Evolutionary conservation across 306 rosid genomes (phyloP).

Genomic region (Cicer chorassanicum): DNA sequence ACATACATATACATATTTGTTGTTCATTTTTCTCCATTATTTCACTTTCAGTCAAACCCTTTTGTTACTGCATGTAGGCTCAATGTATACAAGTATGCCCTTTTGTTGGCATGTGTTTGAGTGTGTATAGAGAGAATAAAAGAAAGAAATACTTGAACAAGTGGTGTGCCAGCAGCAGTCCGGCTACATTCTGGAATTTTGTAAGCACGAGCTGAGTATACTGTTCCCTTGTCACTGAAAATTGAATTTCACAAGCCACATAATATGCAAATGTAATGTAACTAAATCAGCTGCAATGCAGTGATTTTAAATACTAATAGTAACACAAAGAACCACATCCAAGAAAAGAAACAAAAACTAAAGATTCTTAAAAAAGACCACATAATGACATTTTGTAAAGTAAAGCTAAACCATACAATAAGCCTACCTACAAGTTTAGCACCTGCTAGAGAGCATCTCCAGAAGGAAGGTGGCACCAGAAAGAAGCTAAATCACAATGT

Average conservation of each 20-base stretch:
- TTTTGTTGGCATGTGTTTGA: conserved; percentile 7
- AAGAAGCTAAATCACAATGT: not conserved
- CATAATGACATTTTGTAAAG: not conserved
- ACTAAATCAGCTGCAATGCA: conserved; percentile 35
- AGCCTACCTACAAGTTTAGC: not conserved
- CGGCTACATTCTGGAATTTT: conserved; percentile 93
- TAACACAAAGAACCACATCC: conserved; percentile 24
- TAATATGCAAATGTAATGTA: conserved; percentile 16
- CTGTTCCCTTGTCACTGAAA: conserved; percentile 91
- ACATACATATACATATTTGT: not conserved
- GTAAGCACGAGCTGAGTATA: conserved; percentile 92
- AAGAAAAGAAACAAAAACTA: not conserved
- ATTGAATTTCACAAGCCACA: conserved; percentile 28
- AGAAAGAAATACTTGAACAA: conserved; percentile 69
- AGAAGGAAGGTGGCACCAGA: conserved; percentile 28
- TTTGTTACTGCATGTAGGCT: not conserved
- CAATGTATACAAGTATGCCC: not conserved
- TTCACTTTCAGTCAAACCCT: not conserved
- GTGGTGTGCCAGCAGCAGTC: conserved; percentile 91
- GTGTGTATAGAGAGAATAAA: conserved; percentile 10
- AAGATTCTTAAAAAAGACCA: not conserved
- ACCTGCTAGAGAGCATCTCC: conserved; percentile 11
- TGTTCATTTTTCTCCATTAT: not conserved
- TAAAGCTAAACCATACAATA: conserved; percentile 15
- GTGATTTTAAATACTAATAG: conserved; percentile 11